phyloP scores from a whole-genome alignment of 331 rosid genomes.

The Ulmus americana region DNA sequence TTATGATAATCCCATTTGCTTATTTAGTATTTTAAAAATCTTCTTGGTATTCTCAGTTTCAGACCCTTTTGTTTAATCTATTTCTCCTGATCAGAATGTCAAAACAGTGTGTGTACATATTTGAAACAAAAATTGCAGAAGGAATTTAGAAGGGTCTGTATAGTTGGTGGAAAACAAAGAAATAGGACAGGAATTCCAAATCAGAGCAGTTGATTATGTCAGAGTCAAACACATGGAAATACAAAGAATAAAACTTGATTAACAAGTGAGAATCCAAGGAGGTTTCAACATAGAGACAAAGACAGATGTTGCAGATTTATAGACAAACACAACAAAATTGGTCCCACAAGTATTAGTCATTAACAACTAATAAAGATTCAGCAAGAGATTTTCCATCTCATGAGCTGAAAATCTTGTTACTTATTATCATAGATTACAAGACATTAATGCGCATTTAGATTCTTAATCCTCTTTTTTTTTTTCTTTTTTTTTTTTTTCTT shows the following conservation, averaged over 20 bases:
- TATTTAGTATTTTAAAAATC: not conserved
- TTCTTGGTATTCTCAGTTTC: not conserved
- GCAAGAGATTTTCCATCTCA: constrained; percentile 38
- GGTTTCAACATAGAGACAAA: constrained; percentile 35
- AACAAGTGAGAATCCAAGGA: constrained; percentile 36
- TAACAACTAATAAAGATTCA: constrained; percentile 50
- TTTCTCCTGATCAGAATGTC: constrained; percentile 11
- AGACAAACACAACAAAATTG: constrained; percentile 46
- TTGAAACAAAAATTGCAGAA: not conserved
- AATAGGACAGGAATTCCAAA: constrained; percentile 33
- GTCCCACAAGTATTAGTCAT: constrained; percentile 50
- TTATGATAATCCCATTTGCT: not conserved
- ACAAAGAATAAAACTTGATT: constrained; percentile 30
- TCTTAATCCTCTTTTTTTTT: constrained; percentile 28
- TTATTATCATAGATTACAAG: constrained; percentile 62
- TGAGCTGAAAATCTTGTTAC: constrained; percentile 40
- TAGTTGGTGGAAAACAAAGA: constrained; percentile 20
- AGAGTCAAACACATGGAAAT: constrained; percentile 33
- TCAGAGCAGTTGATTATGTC: constrained; percentile 23
- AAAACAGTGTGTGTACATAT: constrained; percentile 21
- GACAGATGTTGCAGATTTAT: constrained; percentile 51
- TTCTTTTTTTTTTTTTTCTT: not conserved
- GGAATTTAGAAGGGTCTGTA: constrained; percentile 24
- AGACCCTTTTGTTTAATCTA: not conserved
- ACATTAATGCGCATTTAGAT: constrained; percentile 53